Conservation (phyloP, 352 stramenopile genomes). For the Aphanomyces astaci region DNA sequence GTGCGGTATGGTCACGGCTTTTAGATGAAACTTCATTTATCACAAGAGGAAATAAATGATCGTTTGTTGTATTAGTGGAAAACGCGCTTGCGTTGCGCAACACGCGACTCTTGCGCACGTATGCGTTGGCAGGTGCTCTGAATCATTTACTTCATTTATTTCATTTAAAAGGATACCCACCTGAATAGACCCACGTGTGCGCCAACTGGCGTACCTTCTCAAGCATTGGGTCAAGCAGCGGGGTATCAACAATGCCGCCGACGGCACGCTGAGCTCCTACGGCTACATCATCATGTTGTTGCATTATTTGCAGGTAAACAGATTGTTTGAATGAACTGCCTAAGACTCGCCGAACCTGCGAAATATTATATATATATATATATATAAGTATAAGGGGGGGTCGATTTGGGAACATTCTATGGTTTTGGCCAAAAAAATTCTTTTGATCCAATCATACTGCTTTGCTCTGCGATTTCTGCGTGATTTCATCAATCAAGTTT, state of each 20-base stretch:
- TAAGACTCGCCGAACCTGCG: no score
- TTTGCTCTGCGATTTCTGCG: no score
- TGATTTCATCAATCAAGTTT: no score
- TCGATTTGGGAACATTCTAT: no score
- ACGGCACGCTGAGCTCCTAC: conserved; percentile 78
- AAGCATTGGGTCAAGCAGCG: conserved; percentile 78
- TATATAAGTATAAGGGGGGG: no score
- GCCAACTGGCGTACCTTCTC: conserved; percentile 66
- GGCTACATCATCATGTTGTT: conserved; percentile 81
- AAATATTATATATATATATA: no score
- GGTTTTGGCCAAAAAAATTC: no score
- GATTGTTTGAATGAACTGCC: no score
- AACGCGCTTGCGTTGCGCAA: conserved; percentile 97
- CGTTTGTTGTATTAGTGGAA: conserved; percentile 77
- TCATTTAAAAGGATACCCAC: neutral
- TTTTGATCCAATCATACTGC: no score
- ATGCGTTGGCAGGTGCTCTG: conserved; percentile 52
- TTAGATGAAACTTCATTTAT: no score
- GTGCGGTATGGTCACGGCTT: conserved; percentile 30
- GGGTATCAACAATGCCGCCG: conserved; percentile 74
- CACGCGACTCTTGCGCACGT: conserved; percentile 91
- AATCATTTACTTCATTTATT: neutral
- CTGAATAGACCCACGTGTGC: conserved; percentile 48
- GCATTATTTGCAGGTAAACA: conserved; percentile 56
- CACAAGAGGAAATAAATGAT: conserved; percentile 12